Percentiles rank a stretch among this genome's conserved stretches.
Conservation (phyloP, 768 basidiomycete genomes). For the Clavulina sp. region DNA sequence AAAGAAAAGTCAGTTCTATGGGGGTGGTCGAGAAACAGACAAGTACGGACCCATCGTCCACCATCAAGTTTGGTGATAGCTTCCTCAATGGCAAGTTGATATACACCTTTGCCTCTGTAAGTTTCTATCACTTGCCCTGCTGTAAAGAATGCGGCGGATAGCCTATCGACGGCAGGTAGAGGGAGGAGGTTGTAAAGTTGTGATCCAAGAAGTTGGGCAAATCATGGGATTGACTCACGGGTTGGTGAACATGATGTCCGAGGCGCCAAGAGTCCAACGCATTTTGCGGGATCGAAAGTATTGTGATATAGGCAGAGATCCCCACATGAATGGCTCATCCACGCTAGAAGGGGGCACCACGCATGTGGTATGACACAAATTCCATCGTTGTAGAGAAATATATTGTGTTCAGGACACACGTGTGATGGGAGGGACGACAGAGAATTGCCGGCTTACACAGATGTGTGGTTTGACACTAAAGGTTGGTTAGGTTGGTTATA, state of each 20-base stretch:
- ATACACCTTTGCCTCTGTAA: conserved; percentile 74
- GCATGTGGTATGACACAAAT: conserved; percentile 5
- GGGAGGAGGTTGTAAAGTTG: conserved; percentile 1
- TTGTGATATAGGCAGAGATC: conserved; percentile 47
- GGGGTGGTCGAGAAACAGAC: neutral
- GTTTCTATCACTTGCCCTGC: conserved; percentile 87
- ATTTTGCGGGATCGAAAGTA: conserved; percentile 40
- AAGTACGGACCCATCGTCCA: conserved; percentile 63
- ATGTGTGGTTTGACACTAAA: conserved; percentile 83
- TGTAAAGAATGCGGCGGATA: conserved; percentile 72
- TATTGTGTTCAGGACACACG: neutral
- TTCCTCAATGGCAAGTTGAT: conserved; percentile 70
- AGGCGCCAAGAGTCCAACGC: conserved; percentile 83
- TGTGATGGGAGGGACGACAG: neutral
- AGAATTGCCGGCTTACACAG: conserved; percentile 44
- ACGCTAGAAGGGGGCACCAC: conserved; percentile 22
- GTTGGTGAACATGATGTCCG: conserved; percentile 90
- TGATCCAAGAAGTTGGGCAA: neutral
- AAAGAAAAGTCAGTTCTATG: neutral
- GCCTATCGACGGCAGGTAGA: conserved; percentile 30
- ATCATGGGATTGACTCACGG: conserved; percentile 32
- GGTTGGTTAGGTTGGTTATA: conserved; percentile 1
- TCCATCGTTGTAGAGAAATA: neutral
- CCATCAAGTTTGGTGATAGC: conserved; percentile 64
- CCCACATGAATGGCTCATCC: conserved; percentile 81